Base-by-base conservation (phyloP, 2,329 filamentous ascomycete genomes). In the Monilinia polystroma region DNA sequence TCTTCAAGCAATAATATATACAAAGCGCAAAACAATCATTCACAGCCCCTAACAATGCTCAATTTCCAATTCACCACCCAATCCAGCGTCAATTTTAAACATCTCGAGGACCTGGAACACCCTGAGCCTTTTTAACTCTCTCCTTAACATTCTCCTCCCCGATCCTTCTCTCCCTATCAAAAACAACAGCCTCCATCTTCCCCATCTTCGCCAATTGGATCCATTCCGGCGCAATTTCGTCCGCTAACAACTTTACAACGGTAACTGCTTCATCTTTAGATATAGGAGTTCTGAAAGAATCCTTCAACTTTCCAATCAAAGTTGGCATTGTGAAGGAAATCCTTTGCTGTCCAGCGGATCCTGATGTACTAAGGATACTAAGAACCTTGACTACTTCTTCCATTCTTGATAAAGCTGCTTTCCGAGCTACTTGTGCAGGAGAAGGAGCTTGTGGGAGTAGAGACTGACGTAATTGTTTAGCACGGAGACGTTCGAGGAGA, bases 401-500 rank as follows among this genome's bases (percentile, higher is more conserved):
- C 0, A 87, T 84, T 12, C 89, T 85, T 72, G 89, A 86, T 32
- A 91, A 80, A 0, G 90, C 90, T 4, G 86, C 84, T 18, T 82
- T 83, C 16, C 88, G 87, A 69, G 84, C 80, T 3, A 90, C 78
- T 71, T 87, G 82, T 23, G 81, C 83, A 29, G 83, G 80, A 0
- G 83, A 79, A 0, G 83, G 81, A 0, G 82, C 83, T 0, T 76
- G 71, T 67, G 81, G 67, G 68, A 79, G 63, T 68, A 79, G 71
- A 69, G 80, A 74, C 75, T 84, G 76, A 75, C 84, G 81, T 71
- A 83, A 77, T 71, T 90, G 85, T 80, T 94, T 94, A 65, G 84
- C 82, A 70, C 90, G 88, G 70, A 96, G 85, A 59, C 90, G 88
- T 76, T 93, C 90, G 67, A 95, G 82, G 32, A 96, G 85, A 64